A percentile compares a stretch with the other conserved stretches of the same genome.
Evolutionary conservation across 73 alveolate species (phyloP).

Genomic region (Symbiodinium pilosum): DNA sequence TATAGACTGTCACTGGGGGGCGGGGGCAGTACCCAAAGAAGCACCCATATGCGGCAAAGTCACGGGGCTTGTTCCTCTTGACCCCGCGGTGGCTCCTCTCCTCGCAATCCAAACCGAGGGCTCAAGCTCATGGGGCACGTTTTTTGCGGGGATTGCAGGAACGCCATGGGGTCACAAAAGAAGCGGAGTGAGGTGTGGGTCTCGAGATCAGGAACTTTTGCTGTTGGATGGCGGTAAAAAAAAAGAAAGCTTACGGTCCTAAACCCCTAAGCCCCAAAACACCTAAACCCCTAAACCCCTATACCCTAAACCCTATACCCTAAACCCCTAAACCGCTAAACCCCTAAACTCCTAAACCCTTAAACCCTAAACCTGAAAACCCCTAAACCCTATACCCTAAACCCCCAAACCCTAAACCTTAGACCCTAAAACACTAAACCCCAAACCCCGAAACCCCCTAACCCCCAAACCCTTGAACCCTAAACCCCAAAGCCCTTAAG

Average conservation of each 20-base stretch:
- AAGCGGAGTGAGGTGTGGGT: too few species aligned
- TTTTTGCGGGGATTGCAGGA: too few species aligned
- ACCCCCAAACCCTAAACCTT: background rate
- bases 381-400: background rate
- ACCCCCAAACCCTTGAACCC: background rate
- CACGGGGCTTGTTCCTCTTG: too few species aligned
- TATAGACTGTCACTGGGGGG: too few species aligned
- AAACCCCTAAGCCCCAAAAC: background rate
- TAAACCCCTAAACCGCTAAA: background rate
- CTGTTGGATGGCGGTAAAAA: too few species aligned
- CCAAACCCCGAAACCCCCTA: background rate
- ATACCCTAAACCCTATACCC: background rate
- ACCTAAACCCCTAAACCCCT: background rate
- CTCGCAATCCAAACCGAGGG: too few species aligned
- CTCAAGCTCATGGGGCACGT: too few species aligned
- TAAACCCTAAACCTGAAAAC: background rate
- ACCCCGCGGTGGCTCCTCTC: too few species aligned
- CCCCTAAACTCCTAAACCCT: background rate
- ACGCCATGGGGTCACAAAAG: too few species aligned
- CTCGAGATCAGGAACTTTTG: too few species aligned
- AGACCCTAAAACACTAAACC: background rate
- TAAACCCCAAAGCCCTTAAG: background rate
- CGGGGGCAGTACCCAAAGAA: too few species aligned
- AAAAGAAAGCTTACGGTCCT: background rate
- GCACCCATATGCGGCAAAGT: too few species aligned